Evolutionary conservation across 257 asterid species (phyloP).

Genomic region (Ilex asprella): DNA sequence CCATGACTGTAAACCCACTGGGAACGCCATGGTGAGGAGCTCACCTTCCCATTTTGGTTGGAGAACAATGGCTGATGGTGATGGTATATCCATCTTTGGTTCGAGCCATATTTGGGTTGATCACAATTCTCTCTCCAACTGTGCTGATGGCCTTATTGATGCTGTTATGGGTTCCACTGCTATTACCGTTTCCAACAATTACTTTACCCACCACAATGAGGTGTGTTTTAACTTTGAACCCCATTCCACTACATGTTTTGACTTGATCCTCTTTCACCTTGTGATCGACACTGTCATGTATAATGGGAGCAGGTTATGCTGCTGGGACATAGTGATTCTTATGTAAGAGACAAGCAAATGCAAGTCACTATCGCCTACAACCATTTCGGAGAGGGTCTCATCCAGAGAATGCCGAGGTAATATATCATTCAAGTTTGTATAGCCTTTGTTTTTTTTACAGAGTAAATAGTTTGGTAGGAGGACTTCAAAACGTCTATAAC

Average conservation of each 20-base stretch:
- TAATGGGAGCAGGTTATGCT: conserved; percentile 63
- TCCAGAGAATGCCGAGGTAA: conserved; percentile 97
- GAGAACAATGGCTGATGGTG: conserved; percentile 97
- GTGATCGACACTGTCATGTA: not conserved
- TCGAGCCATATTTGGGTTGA: conserved; percentile 93
- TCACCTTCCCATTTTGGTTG: conserved; percentile 76
- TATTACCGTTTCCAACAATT: conserved; percentile 78
- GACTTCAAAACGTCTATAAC: too few relatives aligned
- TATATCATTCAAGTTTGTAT: not conserved
- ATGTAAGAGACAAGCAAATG: conserved; percentile 76
- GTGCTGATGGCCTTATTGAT: conserved; percentile 92
- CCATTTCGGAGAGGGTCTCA: conserved; percentile 91
- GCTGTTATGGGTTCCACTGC: conserved; percentile 97
- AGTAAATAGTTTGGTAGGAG: too few relatives aligned
- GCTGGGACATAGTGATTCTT: conserved; percentile 92
- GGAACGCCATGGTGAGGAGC: conserved; percentile 93
- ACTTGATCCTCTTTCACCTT: not conserved
- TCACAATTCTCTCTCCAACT: conserved; percentile 78
- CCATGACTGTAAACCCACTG: conserved; percentile 82
- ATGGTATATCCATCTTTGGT: conserved; percentile 76
- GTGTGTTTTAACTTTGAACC: conserved; percentile 17
- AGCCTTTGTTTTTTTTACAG: too few relatives aligned
- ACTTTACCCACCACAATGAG: conserved; percentile 91
- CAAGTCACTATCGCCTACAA: conserved; percentile 93
- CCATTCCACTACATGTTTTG: conserved; percentile 1